Evolutionary conservation across 768 basidiomycete species (phyloP), one percentile per base, ranked within the genome.

Genomic region (Mycena chlorophos): DNA sequence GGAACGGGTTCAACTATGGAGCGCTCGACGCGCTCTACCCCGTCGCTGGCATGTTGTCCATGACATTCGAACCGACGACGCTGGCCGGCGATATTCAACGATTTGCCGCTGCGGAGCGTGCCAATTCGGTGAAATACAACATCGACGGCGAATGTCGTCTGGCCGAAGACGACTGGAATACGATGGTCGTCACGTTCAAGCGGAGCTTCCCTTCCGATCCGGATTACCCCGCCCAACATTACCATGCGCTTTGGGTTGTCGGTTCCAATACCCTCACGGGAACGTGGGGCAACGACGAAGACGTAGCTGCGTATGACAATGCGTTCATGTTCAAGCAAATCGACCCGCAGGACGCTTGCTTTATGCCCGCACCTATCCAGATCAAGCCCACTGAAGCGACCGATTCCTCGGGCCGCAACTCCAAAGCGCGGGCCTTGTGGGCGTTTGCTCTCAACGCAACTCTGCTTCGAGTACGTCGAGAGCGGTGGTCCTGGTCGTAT

Each of bases 381-480:
- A n/a, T n/a, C 26, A 40, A 52, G 22, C 39, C 48, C n/a, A n/a
- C n/a, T n/a, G n/a, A n/a, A n/a, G n/a, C n/a, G n/a, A n/a, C n/a
- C n/a, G 65, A 66, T 52, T 5, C 40, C 14, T 5, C 5, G 8
- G 6, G 8, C 8, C n/a, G n/a, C n/a, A n/a, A n/a, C n/a, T n/a
- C n/a, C 40, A 63, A 57, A 48, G 25, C 70, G 5, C 65, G 63
- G 10, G 65, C 68, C 8, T 48, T 66, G 22, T 73, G 70, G 72
- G 52, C 37, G 4, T 72, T 64, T 40, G 73, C 72, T 12, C 63
- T 67, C 25, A 31, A 34, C 0, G 65, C 69, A 5, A 63, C 66
- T 2, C 48, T 46, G 5, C 49, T 57, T 29, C 56, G 63, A 12
- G 46, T 73, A 3, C 63, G 66, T 5, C 56, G 64, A 26, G 43